phyloP scores from a whole-genome alignment of 805 yeast genomes.

The Cyberlindnera maritima region DNA sequence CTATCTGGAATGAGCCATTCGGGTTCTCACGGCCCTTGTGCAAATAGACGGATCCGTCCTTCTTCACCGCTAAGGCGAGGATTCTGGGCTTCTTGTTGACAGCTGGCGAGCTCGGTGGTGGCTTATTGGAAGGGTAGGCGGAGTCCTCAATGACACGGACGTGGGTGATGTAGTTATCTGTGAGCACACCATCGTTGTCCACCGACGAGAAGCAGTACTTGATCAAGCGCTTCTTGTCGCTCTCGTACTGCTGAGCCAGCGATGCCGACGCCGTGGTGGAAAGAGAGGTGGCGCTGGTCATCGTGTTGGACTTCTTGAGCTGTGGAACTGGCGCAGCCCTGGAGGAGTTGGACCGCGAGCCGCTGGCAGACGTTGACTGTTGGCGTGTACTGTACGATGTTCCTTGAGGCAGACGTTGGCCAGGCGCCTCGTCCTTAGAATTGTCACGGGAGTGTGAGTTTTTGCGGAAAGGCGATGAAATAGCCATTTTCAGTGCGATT shows the following conservation, averaged over 20 bases:
- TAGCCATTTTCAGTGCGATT: conserved; percentile 23
- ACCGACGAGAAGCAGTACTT: conserved; percentile 47
- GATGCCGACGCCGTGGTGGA: conserved; percentile 30
- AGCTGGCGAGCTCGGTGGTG: conserved; percentile 51
- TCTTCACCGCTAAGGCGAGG: conserved; percentile 53
- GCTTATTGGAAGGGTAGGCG: conserved; percentile 62
- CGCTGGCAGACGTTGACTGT: neutral
- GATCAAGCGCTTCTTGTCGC: conserved; percentile 48
- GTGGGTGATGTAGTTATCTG: conserved; percentile 71
- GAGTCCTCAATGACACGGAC: conserved; percentile 73
- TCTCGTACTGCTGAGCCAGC: conserved; percentile 57
- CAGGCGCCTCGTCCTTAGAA: conserved; percentile 28
- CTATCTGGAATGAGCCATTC: conserved; percentile 78
- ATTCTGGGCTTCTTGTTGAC: conserved; percentile 59
- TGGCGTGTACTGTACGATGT: neutral
- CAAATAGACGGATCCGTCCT: conserved; percentile 63
- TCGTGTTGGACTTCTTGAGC: conserved; percentile 31
- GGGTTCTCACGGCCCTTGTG: conserved; percentile 85
- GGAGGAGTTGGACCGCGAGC: neutral
- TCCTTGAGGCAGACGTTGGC: conserved; percentile 2
- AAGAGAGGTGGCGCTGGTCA: conserved; percentile 25
- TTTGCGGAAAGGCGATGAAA: conserved; percentile 36
- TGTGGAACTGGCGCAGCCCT: conserved; percentile 2
- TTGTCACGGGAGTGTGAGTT: conserved; percentile 31
- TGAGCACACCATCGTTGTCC: conserved; percentile 40